Percentiles rank a stretch among this genome's conserved stretches.
Conservation (phyloP, 371 early-diverging fungal genomes). For the Polyrhizophydium stewartii region DNA sequence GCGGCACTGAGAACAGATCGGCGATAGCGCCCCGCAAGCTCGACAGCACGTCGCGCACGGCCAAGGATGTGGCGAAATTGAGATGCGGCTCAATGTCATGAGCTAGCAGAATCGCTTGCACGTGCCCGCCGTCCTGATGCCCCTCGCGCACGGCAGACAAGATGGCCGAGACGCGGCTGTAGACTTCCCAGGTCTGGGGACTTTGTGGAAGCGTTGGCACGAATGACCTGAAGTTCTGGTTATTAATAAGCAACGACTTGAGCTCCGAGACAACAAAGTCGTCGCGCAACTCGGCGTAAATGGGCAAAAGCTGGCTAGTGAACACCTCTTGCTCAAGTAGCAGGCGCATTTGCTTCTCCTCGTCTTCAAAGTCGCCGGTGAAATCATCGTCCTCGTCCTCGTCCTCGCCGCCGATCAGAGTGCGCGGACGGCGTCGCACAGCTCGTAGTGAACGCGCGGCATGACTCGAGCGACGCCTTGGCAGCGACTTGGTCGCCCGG, state of each 20-base stretch:
- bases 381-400: conserved; percentile 3
- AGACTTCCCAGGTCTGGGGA: too few relatives aligned
- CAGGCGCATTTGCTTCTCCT: neutral
- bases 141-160: too few relatives aligned
- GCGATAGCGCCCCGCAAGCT: neutral
- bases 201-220: too few relatives aligned
- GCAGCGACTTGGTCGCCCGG: too few relatives aligned
- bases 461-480: too few relatives aligned
- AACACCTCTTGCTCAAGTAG: neutral
- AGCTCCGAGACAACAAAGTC: conserved; percentile 9
- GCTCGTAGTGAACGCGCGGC: too few relatives aligned
- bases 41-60: neutral
- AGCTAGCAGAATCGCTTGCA: too few relatives aligned
- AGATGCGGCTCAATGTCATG: neutral
- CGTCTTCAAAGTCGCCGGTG: neutral
- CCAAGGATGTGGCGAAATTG: neutral
- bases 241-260: conserved; percentile 2
- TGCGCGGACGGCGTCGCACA: too few relatives aligned
- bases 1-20: neutral
- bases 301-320: neutral
- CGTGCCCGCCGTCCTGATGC: too few relatives aligned
- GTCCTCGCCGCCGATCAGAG: conserved; percentile 6
- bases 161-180: too few relatives aligned
- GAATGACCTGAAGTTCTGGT: neutral
- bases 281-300: conserved; percentile 1